These are phyloP conservation scores for Pilobolus umbonatus DNA, from an alignment of 192 early-diverging fungal genomes.

Conservation along the genomic window DNA sequence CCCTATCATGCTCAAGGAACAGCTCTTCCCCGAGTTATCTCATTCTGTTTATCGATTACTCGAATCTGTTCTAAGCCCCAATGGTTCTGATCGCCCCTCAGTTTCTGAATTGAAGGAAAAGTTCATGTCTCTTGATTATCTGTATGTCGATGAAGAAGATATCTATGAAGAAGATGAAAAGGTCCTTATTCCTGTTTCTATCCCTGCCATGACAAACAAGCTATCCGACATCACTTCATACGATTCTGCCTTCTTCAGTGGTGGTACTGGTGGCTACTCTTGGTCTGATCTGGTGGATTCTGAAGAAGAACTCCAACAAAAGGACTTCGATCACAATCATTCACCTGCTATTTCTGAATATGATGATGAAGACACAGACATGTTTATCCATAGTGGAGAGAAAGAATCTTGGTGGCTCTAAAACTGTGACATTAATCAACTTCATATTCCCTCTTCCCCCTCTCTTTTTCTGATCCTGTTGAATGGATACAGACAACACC, in stretches of 20 bases:
- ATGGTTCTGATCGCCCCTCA: slow-evolving; percentile 40
- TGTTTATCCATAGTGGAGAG: slow-evolving; percentile 34
- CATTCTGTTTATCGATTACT: slow-evolving; percentile 36
- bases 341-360: slow-evolving; percentile 1
- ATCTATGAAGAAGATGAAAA: slow-evolving; percentile 10
- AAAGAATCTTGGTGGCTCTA: slow-evolving; percentile 37
- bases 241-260: slow-evolving; percentile 35
- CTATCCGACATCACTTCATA: slow-evolving; percentile 9
- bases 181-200: slow-evolving; percentile 32
- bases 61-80: slow-evolving; percentile 37
- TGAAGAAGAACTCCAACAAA: slow-evolving; percentile 14
- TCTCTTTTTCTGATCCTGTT: no score
- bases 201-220: not conserved
- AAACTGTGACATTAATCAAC: no score
- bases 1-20: slow-evolving; percentile 38
- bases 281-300: slow-evolving; percentile 39
- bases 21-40: slow-evolving; percentile 51
- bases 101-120: slow-evolving; percentile 32
- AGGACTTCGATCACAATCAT: not conserved
- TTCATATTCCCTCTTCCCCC: no score
- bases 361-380: slow-evolving; percentile 27
- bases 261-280: slow-evolving; percentile 15
- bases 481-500: no score
- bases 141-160: slow-evolving; percentile 12
- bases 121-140: slow-evolving; percentile 11